phyloP scores from a whole-genome alignment of 305 asterid species.

The Ilex paraguariensis region DNA sequence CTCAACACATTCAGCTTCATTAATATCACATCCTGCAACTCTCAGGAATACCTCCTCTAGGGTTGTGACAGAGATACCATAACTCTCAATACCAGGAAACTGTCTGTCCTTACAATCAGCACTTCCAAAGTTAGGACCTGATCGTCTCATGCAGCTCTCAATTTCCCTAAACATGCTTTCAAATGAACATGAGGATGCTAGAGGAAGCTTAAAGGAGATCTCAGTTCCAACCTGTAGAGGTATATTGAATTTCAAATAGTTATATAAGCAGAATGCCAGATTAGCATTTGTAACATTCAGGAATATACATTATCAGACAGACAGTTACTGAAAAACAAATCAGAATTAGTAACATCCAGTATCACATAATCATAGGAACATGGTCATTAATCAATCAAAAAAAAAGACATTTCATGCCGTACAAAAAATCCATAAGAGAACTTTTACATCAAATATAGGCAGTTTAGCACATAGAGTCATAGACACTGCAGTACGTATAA shows the following conservation, averaged over 20 bases:
- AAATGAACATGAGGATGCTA: slow-evolving; percentile 82
- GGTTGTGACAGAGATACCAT: slow-evolving; percentile 96
- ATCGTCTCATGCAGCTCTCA: slow-evolving; percentile 73
- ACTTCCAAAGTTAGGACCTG: slow-evolving; percentile 34
- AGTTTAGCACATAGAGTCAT: no score
- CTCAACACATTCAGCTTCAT: slow-evolving; percentile 45
- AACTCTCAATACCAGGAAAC: slow-evolving; percentile 79
- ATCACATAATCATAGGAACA: no score
- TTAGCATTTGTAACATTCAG: slow-evolving; percentile 1
- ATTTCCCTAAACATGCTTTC: slow-evolving; percentile 94
- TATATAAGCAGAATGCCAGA: slow-evolving; percentile 10
- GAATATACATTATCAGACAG: background rate
- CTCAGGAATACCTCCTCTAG: slow-evolving; percentile 93
- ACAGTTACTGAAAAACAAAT: no score
- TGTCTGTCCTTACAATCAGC: slow-evolving; percentile 22
- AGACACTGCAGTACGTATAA: no score
- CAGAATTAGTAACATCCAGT: no score
- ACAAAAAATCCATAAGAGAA: no score
- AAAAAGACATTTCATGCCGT: no score
- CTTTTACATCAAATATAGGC: no score
- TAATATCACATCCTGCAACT: slow-evolving; percentile 97
- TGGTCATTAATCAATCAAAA: no score
- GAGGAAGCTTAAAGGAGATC: slow-evolving; percentile 94
- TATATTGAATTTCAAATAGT: slow-evolving; percentile 11
- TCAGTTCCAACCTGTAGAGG: slow-evolving; percentile 80